Base-by-base conservation (phyloP, 129 eudicot genomes). In the Helichrysum umbraculigerum region DNA sequence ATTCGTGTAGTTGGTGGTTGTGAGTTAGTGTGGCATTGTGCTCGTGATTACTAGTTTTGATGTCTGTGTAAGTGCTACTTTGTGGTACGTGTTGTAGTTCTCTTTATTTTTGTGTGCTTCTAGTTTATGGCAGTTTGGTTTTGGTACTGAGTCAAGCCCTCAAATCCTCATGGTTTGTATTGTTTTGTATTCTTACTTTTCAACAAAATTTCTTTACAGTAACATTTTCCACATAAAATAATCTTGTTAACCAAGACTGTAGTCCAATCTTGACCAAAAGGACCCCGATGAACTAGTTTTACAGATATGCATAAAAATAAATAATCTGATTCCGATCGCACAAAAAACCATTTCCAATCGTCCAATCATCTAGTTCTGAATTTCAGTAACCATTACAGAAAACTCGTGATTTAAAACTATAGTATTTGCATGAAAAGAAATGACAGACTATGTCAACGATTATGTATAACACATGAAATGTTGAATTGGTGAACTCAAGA, bases 231-330 rank as follows among this genome's bases (percentile, higher is more conserved):
- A n/a, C n/a, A 25, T 61, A 44, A 28, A 75, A 4, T 51, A 76
- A 30, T 30, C 25, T 33, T 47, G 37, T 47, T 75, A 54, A 35
- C 72, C 72, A 51, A 65, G 9, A 66, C 61, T 60, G 12, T 17
- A 6, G 79, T 47, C 21, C 35, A 19, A 14, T 37, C 34, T 65
- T 51, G 51, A 50, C 66, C 25, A 76, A 75, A 61, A 62, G 8
- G 42, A 60, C 25, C 0, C 19, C 30, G 28, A 29, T 50, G 12
- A n/a, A 34, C 32, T 39, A 20, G 22, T 12, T 66, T 20, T 37
- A 28, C 61, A 19, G 71, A 3, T 39, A 9, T 39, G 47, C 47
- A 39, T 32, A 32, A 32, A 32, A 32, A 32, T 32, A 32, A 37
- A 39, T 39, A 3, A 39, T 39, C 47, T 39, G 47, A 39, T 39